Conservation (phyloP, 805 yeast genomes). For the Cyberlindnera xishuangbannaensis region DNA sequence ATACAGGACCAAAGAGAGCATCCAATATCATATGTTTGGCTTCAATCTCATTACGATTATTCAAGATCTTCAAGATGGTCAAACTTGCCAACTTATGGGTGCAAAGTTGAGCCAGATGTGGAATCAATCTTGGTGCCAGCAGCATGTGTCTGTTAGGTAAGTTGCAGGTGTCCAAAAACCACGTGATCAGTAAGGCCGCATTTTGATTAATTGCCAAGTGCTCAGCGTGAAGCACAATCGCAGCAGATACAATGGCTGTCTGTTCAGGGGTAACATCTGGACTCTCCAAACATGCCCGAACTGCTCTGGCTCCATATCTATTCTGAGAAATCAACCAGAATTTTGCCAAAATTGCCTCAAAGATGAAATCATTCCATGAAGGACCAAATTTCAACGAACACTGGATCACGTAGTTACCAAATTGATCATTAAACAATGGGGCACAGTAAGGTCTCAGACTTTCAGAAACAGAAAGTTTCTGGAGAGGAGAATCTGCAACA, state of each 20-base stretch:
- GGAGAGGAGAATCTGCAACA: conserved; percentile 57
- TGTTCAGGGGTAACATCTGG: conserved; percentile 63
- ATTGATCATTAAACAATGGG: conserved; percentile 87
- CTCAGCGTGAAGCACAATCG: conserved; percentile 72
- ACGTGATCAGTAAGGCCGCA: conserved; percentile 84
- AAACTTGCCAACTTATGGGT: conserved; percentile 81
- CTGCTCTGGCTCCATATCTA: conserved; percentile 92
- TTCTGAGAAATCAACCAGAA: conserved; percentile 81
- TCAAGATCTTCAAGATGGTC: conserved; percentile 73
- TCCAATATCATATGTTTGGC: conserved; percentile 58
- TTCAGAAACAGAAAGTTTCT: conserved; percentile 58
- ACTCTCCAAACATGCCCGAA: conserved; percentile 87
- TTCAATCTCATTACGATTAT: conserved; percentile 56
- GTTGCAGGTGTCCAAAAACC: conserved; percentile 87
- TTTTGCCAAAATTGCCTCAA: conserved; percentile 72
- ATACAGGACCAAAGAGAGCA: conserved; percentile 54
- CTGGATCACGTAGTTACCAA: conserved; percentile 94
- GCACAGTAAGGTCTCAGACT: conserved; percentile 77
- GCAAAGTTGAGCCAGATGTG: conserved; percentile 58
- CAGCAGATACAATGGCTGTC: conserved; percentile 63
- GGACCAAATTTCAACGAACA: conserved; percentile 86
- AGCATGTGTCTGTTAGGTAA: conserved; percentile 59
- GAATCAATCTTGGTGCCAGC: conserved; percentile 55
- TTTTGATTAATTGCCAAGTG: conserved; percentile 77
- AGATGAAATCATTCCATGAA: conserved; percentile 85